Conservation (phyloP, 2,329 filamentous ascomycete genomes). For the Aspergillus luchuensis region DNA sequence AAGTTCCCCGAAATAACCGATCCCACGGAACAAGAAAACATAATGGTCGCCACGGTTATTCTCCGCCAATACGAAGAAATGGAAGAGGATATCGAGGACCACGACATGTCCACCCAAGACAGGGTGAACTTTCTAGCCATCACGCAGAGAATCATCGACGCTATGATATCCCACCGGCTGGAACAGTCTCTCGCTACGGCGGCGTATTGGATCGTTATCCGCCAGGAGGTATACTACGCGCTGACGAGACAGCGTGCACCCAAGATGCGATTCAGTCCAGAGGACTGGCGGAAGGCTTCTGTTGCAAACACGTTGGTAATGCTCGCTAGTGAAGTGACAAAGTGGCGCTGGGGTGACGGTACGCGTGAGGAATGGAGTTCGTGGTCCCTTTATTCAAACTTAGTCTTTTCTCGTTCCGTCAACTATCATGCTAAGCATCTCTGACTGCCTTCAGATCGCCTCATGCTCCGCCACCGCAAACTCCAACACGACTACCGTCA, state of each 20-base stretch:
- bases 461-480: neutral
- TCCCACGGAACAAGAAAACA: slow-evolving; percentile 24
- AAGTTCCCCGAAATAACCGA: slow-evolving; percentile 21
- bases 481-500: neutral
- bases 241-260: slow-evolving; percentile 22
- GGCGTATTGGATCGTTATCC: slow-evolving; percentile 28
- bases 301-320: slow-evolving; percentile 23
- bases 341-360: slow-evolving; percentile 23
- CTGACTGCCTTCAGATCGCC: neutral
- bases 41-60: slow-evolving; percentile 30
- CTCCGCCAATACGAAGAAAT: slow-evolving; percentile 30
- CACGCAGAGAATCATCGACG: slow-evolving; percentile 27
- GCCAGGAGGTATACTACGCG: slow-evolving; percentile 30
- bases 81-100: slow-evolving; percentile 30
- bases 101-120: slow-evolving; percentile 12
- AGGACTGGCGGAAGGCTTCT: slow-evolving; percentile 13
- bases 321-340: slow-evolving; percentile 25
- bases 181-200: slow-evolving; percentile 24
- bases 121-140: slow-evolving; percentile 27
- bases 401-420: no score
- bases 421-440: no score
- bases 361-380: slow-evolving; percentile 19
- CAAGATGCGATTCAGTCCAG: slow-evolving; percentile 15
- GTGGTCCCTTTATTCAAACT: neutral
- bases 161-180: slow-evolving; percentile 22